Conservation (phyloP, 108 stramenopile genomes). For the Skeletonema costatum region DNA sequence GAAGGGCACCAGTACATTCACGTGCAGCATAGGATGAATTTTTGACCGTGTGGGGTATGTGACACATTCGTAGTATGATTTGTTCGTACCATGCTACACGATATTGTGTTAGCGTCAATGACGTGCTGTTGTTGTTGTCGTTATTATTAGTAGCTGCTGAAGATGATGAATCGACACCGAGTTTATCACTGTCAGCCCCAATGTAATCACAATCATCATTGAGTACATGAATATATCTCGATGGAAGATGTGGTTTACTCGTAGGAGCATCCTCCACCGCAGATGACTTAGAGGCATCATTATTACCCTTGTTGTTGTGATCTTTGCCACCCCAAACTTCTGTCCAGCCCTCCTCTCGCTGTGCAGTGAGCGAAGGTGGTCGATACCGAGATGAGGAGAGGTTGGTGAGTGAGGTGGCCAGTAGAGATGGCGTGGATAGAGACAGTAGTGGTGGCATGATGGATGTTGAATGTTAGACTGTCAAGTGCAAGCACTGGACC, state of each 20-base stretch:
- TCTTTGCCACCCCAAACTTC: constrained; percentile 65
- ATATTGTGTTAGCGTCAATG: constrained; percentile 55
- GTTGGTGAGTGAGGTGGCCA: constrained; percentile 31
- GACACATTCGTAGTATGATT: constrained; percentile 60
- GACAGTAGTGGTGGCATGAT: neutral
- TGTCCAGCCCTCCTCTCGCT: constrained; percentile 71
- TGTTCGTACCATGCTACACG: constrained; percentile 76
- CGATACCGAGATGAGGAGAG: constrained; percentile 37
- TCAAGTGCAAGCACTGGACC: too few relatives aligned
- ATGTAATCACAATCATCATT: constrained; percentile 33
- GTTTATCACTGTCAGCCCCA: neutral
- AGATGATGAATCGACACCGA: neutral
- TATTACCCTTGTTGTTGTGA: neutral
- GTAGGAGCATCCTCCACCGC: neutral
- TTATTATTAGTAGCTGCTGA: neutral
- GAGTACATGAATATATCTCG: constrained; percentile 18
- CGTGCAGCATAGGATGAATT: constrained; percentile 57
- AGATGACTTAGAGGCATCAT: neutral
- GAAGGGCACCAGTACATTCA: constrained; percentile 69
- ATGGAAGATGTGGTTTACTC: neutral
- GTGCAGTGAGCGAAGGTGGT: constrained; percentile 15
- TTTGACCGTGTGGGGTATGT: constrained; percentile 56
- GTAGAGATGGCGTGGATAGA: constrained; percentile 2
- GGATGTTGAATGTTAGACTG: neutral
- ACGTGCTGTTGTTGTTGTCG: constrained; percentile 18